phyloP scores from a whole-genome alignment of 441 rosid genomes.

The Hura crepitans region DNA sequence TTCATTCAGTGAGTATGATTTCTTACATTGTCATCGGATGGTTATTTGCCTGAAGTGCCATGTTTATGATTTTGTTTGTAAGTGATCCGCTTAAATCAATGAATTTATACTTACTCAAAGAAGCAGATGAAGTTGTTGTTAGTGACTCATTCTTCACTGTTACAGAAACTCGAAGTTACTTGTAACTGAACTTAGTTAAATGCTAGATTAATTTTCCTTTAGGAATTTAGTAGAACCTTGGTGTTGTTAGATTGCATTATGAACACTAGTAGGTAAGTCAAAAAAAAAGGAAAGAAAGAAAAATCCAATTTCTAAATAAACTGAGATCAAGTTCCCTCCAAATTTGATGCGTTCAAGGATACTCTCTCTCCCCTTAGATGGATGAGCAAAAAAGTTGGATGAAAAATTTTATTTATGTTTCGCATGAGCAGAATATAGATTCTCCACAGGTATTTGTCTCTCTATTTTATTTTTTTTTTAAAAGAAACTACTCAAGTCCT shows the following conservation, averaged over 20 bases:
- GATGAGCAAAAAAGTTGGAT: background rate
- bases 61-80: background rate
- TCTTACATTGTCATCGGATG: background rate
- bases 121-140: background rate
- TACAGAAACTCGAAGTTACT: background rate
- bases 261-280: background rate
- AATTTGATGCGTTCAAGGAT: background rate
- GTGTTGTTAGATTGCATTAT: background rate
- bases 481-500: background rate
- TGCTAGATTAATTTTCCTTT: background rate
- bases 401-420: background rate
- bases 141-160: background rate
- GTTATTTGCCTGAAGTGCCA: background rate
- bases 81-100: background rate
- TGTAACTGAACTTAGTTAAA: background rate
- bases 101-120: background rate
- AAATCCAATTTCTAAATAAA: background rate
- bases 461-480: no score
- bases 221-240: background rate
- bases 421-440: background rate
- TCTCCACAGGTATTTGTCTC: background rate
- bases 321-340: background rate
- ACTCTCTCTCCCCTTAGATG: background rate
- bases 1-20: constrained; percentile 47
- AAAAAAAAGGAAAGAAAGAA: no score